Evolutionary conservation across 176 grass and related monocot species (phyloP).

Genomic region (Oryza meyeriana): DNA sequence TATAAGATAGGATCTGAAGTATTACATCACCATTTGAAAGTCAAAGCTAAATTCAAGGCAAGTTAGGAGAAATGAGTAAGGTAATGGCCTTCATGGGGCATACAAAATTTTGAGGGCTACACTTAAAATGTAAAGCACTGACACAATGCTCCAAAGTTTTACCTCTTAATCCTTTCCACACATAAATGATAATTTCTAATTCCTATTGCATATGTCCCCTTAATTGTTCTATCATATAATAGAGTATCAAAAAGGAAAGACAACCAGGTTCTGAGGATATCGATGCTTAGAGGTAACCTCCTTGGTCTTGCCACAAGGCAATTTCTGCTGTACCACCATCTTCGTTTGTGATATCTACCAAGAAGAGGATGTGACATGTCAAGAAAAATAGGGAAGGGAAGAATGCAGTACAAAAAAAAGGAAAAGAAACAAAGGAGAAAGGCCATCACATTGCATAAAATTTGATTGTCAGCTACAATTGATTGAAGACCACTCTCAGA

Average conservation of each 20-base stretch:
- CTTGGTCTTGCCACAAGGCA: not conserved
- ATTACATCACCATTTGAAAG: not conserved
- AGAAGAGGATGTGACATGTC: not conserved
- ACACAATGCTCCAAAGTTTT: not conserved
- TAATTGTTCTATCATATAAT: not conserved
- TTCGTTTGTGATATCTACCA: not conserved
- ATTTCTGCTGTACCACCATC: not conserved
- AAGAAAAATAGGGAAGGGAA: not conserved
- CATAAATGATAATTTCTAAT: not conserved
- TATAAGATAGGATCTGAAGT: no score
- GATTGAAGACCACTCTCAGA: not conserved
- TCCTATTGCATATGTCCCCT: not conserved
- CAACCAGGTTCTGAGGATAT: not conserved
- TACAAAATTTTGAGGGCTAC: not conserved
- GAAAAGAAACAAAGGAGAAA: not conserved
- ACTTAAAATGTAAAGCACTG: not conserved
- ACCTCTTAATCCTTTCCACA: not conserved
- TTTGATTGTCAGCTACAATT: constrained; percentile 16
- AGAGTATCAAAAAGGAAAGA: not conserved
- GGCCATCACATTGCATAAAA: constrained; percentile 6
- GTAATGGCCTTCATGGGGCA: not conserved
- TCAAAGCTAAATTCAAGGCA: not conserved
- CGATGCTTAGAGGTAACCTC: constrained; percentile 34
- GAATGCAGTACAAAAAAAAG: not conserved
- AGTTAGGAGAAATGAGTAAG: not conserved